These are phyloP conservation scores for Beauveria rudraprayagi DNA, from an alignment of 2,329 filamentous ascomycete species.

Conservation along the genomic window DNA sequence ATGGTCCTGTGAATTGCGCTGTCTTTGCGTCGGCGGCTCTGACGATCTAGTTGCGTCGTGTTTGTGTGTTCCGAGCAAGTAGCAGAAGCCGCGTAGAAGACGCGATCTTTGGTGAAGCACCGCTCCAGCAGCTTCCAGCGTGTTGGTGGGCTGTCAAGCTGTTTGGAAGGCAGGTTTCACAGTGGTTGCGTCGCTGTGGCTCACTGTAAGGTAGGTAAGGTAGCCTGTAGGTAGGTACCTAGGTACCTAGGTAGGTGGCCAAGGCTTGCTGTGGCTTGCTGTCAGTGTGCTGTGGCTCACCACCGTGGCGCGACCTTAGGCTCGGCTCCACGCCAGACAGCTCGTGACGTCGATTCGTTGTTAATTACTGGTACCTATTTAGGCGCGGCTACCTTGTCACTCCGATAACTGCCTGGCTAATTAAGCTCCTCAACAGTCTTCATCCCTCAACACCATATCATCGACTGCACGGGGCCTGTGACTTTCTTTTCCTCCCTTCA, in stretches of 20 bases:
- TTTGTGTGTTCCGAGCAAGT: background rate
- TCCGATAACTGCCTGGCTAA: background rate
- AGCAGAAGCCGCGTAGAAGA: slow-evolving; percentile 3
- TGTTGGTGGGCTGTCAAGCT: background rate
- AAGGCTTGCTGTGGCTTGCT: background rate
- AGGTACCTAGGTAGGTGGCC: no score
- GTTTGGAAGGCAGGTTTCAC: background rate
- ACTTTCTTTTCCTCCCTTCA: background rate
- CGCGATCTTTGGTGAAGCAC: slow-evolving; percentile 4
- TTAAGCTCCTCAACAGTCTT: background rate
- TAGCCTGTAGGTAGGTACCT: no score
- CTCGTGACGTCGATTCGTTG: slow-evolving; percentile 19
- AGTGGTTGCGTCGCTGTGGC: background rate
- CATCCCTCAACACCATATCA: background rate
- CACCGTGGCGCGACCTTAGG: slow-evolving; percentile 1
- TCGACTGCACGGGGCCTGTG: background rate
- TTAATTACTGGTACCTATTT: background rate
- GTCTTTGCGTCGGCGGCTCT: background rate
- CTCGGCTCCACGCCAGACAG: slow-evolving; percentile 8
- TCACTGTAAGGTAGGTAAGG: background rate
- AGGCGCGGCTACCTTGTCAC: background rate
- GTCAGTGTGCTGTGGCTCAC: background rate
- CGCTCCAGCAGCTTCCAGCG: background rate
- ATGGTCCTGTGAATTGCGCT: background rate
- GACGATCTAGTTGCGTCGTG: background rate